Percentiles rank a stretch among this genome's conserved stretches.
These are phyloP conservation scores for Leucocoprinus leucothites DNA, from an alignment of 768 basidiomycete species.

Conservation along the genomic window DNA sequence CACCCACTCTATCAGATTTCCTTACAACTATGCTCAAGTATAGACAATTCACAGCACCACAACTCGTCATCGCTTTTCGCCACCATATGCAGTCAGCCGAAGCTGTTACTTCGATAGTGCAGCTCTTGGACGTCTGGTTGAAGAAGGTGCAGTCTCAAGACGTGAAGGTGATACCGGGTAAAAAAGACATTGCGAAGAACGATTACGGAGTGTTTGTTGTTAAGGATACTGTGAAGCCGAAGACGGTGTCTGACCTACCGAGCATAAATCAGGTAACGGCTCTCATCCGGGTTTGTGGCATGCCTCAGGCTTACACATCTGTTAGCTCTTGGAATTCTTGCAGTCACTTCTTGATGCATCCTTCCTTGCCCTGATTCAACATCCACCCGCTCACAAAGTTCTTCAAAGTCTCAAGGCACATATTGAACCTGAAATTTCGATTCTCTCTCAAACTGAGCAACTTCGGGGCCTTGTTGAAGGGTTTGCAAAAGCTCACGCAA, in stretches of 20 bases:
- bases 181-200: slow-evolving; percentile 37
- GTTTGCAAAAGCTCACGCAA: slow-evolving; percentile 55
- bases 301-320: background rate
- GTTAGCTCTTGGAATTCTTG: slow-evolving; percentile 56
- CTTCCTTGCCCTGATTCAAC: slow-evolving; percentile 64
- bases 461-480: slow-evolving; percentile 62
- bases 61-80: slow-evolving; percentile 50
- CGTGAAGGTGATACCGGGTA: slow-evolving; percentile 33
- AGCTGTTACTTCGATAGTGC: slow-evolving; percentile 44
- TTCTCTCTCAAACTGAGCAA: slow-evolving; percentile 46
- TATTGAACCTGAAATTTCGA: slow-evolving; percentile 53
- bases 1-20: slow-evolving; percentile 31
- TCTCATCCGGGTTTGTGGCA: background rate
- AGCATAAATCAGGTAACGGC: slow-evolving; percentile 37
- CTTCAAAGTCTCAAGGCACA: slow-evolving; percentile 47
- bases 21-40: slow-evolving; percentile 35
- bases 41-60: slow-evolving; percentile 28
- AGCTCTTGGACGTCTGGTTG: slow-evolving; percentile 50
- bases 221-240: slow-evolving; percentile 10
- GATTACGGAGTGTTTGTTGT: slow-evolving; percentile 38
- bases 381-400: slow-evolving; percentile 54
- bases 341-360: slow-evolving; percentile 70
- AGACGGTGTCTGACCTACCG: slow-evolving; percentile 32
- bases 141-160: slow-evolving; percentile 22
- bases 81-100: slow-evolving; percentile 44